Conservation (phyloP, 306 rosid genomes). For the Malus orientalis region DNA sequence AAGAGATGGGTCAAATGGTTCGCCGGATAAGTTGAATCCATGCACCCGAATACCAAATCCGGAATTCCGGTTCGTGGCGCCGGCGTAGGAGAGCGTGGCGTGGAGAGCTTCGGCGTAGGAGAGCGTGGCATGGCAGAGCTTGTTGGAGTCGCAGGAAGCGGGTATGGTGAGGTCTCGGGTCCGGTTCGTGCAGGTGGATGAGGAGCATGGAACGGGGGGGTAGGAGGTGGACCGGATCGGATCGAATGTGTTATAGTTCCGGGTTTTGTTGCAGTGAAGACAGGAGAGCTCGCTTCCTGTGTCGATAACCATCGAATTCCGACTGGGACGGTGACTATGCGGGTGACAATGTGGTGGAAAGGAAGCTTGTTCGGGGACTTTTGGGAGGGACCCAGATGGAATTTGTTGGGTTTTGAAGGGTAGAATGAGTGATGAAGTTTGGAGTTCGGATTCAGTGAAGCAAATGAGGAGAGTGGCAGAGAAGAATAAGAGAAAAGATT, state of each 20-base stretch:
- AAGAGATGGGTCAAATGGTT: no score
- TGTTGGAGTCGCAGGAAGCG: constrained; percentile 66
- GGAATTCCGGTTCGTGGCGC: constrained; percentile 21
- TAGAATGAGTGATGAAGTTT: constrained; percentile 28
- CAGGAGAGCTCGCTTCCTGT: constrained; percentile 88
- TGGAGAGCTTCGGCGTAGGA: constrained; percentile 65
- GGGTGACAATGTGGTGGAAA: constrained; percentile 64
- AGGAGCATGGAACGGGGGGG: no score
- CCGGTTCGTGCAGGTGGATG: constrained; percentile 24
- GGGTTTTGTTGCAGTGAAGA: constrained; percentile 54
- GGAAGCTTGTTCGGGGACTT: constrained; percentile 62
- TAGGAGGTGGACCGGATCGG: no score
- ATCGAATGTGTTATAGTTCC: not conserved
- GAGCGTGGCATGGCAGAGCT: constrained; percentile 75
- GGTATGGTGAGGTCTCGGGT: constrained; percentile 71
- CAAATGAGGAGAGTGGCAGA: not conserved
- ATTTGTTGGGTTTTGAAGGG: constrained; percentile 63
- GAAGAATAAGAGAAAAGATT: constrained; percentile 17
- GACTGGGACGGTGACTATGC: constrained; percentile 54
- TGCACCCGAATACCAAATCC: constrained; percentile 55
- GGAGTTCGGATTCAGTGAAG: not conserved
- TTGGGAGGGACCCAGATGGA: constrained; percentile 46
- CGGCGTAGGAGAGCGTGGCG: constrained; percentile 66
- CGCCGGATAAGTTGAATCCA: constrained; percentile 20
- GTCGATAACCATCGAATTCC: constrained; percentile 80